phyloP scores from a whole-genome alignment of 306 rosid genomes.

The Biancaea sappan region DNA sequence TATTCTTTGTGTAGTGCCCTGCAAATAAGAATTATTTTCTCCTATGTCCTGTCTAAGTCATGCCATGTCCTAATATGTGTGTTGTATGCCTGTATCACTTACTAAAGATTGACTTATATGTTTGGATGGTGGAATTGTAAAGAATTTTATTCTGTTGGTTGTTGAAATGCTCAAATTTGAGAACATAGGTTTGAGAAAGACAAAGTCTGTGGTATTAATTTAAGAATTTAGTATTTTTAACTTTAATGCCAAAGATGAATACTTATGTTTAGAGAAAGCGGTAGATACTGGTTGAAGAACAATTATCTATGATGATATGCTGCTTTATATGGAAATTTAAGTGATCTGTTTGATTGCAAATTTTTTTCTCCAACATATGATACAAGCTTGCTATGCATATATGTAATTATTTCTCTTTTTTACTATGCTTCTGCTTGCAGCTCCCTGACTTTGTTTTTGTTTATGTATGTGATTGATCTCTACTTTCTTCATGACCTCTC shows the following conservation, averaged over 20 bases:
- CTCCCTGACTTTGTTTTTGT: background rate
- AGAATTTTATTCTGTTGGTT: background rate
- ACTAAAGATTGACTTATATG: background rate
- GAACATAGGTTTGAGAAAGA: background rate
- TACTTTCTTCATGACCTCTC: background rate
- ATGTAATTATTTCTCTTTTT: background rate
- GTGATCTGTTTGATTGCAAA: background rate
- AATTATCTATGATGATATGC: background rate
- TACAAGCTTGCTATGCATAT: background rate
- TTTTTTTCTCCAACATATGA: background rate
- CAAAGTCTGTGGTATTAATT: background rate
- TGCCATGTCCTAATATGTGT: background rate
- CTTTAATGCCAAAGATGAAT: conserved; percentile 14
- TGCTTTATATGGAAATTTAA: conserved; percentile 13
- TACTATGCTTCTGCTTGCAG: background rate
- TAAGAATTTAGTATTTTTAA: background rate
- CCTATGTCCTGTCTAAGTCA: background rate
- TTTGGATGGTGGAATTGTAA: background rate
- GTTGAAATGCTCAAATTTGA: background rate
- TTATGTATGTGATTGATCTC: background rate
- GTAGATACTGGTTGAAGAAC: conserved; percentile 11
- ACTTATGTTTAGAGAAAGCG: background rate
- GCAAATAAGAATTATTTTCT: background rate
- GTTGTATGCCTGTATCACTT: background rate
- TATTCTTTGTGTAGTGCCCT: too few species aligned